These are phyloP conservation scores for Candida neerlandica DNA, from an alignment of 1,139 yeast genomes.

Conservation along the genomic window DNA sequence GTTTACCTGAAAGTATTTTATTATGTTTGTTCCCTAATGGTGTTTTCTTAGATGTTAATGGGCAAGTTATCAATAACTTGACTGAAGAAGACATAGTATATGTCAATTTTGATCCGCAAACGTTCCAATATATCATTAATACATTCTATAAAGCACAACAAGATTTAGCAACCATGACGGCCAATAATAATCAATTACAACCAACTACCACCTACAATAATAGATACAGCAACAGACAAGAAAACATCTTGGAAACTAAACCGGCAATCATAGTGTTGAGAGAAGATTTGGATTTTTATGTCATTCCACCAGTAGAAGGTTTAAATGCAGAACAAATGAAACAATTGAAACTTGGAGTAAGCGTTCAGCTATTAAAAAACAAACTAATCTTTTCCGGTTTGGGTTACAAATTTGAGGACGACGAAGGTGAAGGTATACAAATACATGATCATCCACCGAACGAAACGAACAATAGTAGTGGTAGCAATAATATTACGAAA, in stretches of 20 bases:
- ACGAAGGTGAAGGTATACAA: constrained; percentile 6
- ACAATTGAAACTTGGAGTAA: constrained; percentile 70
- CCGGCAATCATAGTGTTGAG: constrained; percentile 92
- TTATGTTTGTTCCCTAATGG: constrained; percentile 90
- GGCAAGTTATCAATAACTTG: constrained; percentile 73
- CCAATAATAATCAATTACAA: constrained; percentile 16
- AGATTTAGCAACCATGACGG: constrained; percentile 35
- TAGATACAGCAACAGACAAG: constrained; percentile 22
- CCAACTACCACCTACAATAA: constrained; percentile 24
- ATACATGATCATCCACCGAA: not conserved
- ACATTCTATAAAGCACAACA: constrained; percentile 55
- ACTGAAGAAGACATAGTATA: constrained; percentile 76
- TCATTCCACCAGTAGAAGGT: constrained; percentile 72
- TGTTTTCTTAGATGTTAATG: constrained; percentile 73
- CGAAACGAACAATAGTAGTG: not conserved
- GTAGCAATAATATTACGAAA: not conserved
- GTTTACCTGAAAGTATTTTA: constrained; percentile 86
- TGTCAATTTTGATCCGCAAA: constrained; percentile 83
- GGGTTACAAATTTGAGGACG: constrained; percentile 39
- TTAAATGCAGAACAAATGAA: constrained; percentile 56
- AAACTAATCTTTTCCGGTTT: constrained; percentile 75
- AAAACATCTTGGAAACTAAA: constrained; percentile 66
- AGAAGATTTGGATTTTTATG: constrained; percentile 93
- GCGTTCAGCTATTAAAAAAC: constrained; percentile 50
- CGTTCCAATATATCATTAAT: constrained; percentile 80